Evolutionary conservation across 1,284 basidiomycete species (phyloP).

Genomic region (Omphalotus olearius): DNA sequence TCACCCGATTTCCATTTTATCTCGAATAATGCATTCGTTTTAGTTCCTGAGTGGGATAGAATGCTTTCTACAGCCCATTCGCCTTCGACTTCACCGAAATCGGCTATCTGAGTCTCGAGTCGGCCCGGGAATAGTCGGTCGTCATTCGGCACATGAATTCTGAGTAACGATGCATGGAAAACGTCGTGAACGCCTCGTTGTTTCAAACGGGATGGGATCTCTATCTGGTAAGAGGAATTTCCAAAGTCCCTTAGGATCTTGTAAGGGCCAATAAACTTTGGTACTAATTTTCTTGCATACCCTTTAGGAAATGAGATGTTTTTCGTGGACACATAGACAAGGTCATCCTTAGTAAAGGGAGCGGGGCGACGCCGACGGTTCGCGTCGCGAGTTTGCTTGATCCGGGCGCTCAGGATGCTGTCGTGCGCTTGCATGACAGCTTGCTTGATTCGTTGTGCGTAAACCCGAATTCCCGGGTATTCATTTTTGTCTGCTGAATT

Average conservation of each 20-base stretch:
- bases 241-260: conserved; percentile 19
- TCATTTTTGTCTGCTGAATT: conserved; percentile 15
- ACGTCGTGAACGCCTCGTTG: conserved; percentile 23
- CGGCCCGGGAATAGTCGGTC: conserved; percentile 23
- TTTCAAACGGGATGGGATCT: conserved; percentile 22
- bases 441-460: conserved; percentile 20
- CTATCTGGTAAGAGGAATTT: conserved; percentile 22
- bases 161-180: conserved; percentile 25
- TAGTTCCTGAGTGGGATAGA: conserved; percentile 18
- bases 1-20: conserved; percentile 24
- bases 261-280: conserved; percentile 31
- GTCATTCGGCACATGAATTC: conserved; percentile 26
- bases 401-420: conserved; percentile 22
- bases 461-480: conserved; percentile 22
- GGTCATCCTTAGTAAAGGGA: conserved; percentile 21
- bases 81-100: conserved; percentile 12
- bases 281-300: conserved; percentile 22
- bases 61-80: conserved; percentile 22
- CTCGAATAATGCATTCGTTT: conserved; percentile 18
- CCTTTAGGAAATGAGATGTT: conserved; percentile 26
- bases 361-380: conserved; percentile 19
- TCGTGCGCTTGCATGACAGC: conserved; percentile 24
- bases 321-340: conserved; percentile 28
- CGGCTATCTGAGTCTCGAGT: conserved; percentile 13
- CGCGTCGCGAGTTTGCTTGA: conserved; percentile 25